Evolutionary conservation across 371 early-diverging fungal genomes (phyloP).

Genomic region (Mucor piriformis): DNA sequence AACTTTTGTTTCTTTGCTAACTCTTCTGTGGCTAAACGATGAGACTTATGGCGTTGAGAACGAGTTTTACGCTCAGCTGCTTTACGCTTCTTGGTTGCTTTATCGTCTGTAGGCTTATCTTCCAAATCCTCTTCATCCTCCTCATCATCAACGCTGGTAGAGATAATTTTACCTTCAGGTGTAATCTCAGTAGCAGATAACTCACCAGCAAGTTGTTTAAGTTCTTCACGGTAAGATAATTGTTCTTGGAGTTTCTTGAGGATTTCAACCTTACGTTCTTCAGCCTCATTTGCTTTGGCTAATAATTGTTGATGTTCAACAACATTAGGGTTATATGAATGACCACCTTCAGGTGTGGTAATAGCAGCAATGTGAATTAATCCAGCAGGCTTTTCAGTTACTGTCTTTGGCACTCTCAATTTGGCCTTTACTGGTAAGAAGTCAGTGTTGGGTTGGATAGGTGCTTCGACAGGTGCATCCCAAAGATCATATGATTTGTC

Average conservation of each 20-base stretch:
- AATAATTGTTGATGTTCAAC: slow-evolving; percentile 75
- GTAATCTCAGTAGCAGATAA: slow-evolving; percentile 9
- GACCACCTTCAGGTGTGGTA: slow-evolving; percentile 78
- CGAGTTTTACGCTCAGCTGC: slow-evolving; percentile 50
- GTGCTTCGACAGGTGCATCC: slow-evolving; percentile 28
- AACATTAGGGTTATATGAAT: slow-evolving; percentile 88
- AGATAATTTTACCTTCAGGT: slow-evolving; percentile 36
- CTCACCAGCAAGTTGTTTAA: slow-evolving; percentile 52
- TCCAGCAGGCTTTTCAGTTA: slow-evolving; percentile 51
- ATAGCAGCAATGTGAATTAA: slow-evolving; percentile 67
- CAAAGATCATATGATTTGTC: slow-evolving; percentile 57
- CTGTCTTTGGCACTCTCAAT: slow-evolving; percentile 59
- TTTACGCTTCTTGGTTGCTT: slow-evolving; percentile 44
- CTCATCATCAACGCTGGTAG: slow-evolving; percentile 53
- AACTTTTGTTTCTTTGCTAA: slow-evolving; percentile 31
- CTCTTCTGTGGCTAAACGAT: slow-evolving; percentile 22
- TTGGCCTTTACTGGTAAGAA: slow-evolving; percentile 11
- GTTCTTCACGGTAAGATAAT: slow-evolving; percentile 49
- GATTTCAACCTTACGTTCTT: slow-evolving; percentile 51
- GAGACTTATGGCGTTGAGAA: slow-evolving; percentile 38
- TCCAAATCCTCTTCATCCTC: slow-evolving; percentile 45
- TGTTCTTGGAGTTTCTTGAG: slow-evolving; percentile 52
- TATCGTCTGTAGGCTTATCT: slow-evolving; percentile 33
- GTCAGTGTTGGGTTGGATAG: slow-evolving; percentile 10
- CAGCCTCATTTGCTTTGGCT: slow-evolving; percentile 53